These are phyloP conservation scores for Erodium texanum DNA, from an alignment of 441 rosid species.

Conservation along the genomic window DNA sequence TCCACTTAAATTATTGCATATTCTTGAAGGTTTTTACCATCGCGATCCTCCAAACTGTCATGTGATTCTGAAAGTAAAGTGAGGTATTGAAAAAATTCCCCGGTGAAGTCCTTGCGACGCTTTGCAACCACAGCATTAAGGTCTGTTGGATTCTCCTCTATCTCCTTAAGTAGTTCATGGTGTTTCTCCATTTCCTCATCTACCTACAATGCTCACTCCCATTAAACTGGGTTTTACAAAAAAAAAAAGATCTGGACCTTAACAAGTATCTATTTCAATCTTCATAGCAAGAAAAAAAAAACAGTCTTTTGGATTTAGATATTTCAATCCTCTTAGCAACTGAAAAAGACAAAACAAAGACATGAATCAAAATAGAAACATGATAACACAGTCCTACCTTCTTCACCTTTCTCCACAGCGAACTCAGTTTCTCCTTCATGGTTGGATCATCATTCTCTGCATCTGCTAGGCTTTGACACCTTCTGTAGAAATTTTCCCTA, in stretches of 20 bases:
- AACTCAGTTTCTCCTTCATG: constrained; percentile 42
- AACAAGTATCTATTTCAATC: constrained; percentile 12
- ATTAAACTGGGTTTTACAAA: not conserved
- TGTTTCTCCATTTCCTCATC: constrained; percentile 87
- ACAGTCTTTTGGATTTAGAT: not conserved
- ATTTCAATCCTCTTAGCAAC: not conserved
- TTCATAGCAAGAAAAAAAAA: not conserved
- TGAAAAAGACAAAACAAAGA: not conserved
- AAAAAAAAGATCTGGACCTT: constrained; percentile 25
- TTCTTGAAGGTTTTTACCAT: constrained; percentile 41
- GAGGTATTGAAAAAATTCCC: constrained; percentile 63
- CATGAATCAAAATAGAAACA: not conserved
- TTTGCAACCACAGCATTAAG: constrained; percentile 59
- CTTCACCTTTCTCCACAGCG: constrained; percentile 56
- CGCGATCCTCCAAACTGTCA: constrained; percentile 68
- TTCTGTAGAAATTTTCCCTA: constrained; percentile 50
- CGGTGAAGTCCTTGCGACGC: constrained; percentile 66
- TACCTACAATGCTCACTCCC: constrained; percentile 54
- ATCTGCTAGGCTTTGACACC: constrained; percentile 50
- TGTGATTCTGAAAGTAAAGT: constrained; percentile 50
- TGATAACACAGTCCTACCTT: constrained; percentile 35
- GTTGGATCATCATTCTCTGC: constrained; percentile 39
- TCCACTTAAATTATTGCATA: too few species aligned
- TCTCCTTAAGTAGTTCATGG: constrained; percentile 59
- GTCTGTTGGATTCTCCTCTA: constrained; percentile 73